Evolutionary conservation across 305 asterid genomes (phyloP).

Genomic region (Striga hermonthica): DNA sequence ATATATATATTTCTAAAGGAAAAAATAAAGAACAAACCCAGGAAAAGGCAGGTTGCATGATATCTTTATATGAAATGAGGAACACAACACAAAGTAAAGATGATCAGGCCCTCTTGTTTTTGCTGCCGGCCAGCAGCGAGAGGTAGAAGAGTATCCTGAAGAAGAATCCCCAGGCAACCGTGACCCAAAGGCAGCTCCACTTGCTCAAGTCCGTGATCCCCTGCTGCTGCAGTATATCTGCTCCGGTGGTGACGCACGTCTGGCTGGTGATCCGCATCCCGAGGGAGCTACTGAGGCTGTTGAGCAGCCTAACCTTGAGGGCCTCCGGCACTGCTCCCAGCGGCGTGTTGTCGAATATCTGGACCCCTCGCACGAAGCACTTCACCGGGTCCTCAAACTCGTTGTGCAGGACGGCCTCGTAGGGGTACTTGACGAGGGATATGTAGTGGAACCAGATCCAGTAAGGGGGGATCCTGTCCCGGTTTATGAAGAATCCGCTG

Average conservation of each 20-base stretch:
- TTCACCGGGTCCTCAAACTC: conserved; percentile 51
- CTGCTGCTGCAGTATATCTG: conserved; percentile 53
- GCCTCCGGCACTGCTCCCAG: conserved; percentile 40
- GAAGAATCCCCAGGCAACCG: conserved; percentile 56
- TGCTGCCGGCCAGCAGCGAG: conserved; percentile 53
- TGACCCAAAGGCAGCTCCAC: conserved; percentile 55
- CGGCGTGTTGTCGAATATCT: conserved; percentile 46
- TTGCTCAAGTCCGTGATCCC: conserved; percentile 53
- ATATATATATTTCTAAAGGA: too few relatives aligned
- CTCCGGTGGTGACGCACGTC: conserved; percentile 53
- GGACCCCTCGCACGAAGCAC: conserved; percentile 56
- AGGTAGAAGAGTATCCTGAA: conserved; percentile 51
- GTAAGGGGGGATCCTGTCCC: conserved; percentile 68
- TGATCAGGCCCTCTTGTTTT: conserved; percentile 45
- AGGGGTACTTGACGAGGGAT: conserved; percentile 69
- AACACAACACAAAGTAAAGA: neutral
- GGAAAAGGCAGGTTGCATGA: neutral
- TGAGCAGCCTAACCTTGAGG: conserved; percentile 42
- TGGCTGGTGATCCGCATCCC: conserved; percentile 45
- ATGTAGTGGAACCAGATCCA: conserved; percentile 91
- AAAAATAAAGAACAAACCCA: neutral
- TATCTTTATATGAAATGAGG: too few relatives aligned
- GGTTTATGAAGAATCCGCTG: conserved; percentile 76
- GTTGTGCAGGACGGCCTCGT: conserved; percentile 60
- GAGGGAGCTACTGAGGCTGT: conserved; percentile 46